A percentile compares a stretch with the other conserved stretches of the same genome.
Evolutionary conservation across 116 monocot species (phyloP).

Genomic region (Thalassia testudinum): DNA sequence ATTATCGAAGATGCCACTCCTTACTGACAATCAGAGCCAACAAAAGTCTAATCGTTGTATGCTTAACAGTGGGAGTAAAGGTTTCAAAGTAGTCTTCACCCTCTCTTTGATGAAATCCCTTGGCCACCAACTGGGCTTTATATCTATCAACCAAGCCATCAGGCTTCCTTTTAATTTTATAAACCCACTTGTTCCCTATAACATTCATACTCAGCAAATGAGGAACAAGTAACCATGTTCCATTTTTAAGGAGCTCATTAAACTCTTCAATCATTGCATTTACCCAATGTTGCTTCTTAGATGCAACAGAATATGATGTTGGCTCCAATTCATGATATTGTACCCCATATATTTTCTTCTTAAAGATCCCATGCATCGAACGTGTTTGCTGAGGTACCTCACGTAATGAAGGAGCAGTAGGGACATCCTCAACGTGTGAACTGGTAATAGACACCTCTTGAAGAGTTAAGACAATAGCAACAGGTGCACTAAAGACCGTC

Average conservation of each 20-base stretch:
- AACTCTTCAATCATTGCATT: constrained; percentile 1
- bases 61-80: constrained; percentile 8
- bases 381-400: neutral
- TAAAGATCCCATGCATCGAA: neutral
- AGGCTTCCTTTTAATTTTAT: no score
- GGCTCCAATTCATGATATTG: neutral
- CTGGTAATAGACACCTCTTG: neutral
- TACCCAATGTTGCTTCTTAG: neutral
- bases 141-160: neutral
- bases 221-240: neutral
- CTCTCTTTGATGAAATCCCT: constrained; percentile 3
- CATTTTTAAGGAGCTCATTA: neutral
- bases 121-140: constrained; percentile 2
- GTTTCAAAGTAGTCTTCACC: constrained; percentile 7
- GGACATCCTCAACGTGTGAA: neutral
- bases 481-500: neutral
- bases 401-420: neutral
- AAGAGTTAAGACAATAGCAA: neutral
- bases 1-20: neutral
- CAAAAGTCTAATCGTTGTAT: neutral
- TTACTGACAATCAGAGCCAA: neutral
- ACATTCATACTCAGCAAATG: no score
- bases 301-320: neutral
- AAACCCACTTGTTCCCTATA: no score
- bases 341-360: neutral